phyloP scores from a whole-genome alignment of 768 basidiomycete genomes.

The Epithele typhae region DNA sequence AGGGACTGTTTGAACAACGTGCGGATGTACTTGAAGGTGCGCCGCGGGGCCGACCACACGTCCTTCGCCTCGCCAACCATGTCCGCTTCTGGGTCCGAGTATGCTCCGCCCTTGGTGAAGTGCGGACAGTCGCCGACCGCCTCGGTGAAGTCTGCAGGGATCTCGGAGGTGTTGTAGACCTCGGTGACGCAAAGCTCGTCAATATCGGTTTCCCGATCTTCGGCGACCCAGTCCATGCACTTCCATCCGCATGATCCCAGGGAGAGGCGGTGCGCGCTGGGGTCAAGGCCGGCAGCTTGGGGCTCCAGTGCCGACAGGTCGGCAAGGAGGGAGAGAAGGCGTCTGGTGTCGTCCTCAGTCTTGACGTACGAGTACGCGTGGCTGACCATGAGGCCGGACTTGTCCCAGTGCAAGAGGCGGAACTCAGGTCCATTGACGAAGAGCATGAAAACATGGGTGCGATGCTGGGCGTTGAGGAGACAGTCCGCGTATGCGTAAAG shows the following conservation, averaged over 20 bases:
- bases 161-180: too few species aligned
- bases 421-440: constrained; percentile 2
- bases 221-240: neutral
- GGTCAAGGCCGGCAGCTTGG: neutral
- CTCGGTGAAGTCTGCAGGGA: too few species aligned
- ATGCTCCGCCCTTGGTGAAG: too few species aligned
- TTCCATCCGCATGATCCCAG: neutral
- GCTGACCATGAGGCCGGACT: neutral
- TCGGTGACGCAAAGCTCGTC: too few species aligned
- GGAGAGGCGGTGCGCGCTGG: neutral
- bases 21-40: too few species aligned
- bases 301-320: neutral
- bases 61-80: too few species aligned
- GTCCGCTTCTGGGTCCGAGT: too few species aligned
- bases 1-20: too few species aligned
- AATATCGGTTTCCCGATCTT: too few species aligned
- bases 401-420: neutral
- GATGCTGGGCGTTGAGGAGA: neutral
- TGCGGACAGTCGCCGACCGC: too few species aligned
- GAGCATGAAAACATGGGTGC: neutral
- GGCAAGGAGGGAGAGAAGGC: neutral
- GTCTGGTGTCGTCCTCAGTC: neutral
- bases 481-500: neutral
- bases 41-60: too few species aligned
- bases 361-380: neutral